Conservation (phyloP, 768 basidiomycete species). For the Psilocybe tampanensis region DNA sequence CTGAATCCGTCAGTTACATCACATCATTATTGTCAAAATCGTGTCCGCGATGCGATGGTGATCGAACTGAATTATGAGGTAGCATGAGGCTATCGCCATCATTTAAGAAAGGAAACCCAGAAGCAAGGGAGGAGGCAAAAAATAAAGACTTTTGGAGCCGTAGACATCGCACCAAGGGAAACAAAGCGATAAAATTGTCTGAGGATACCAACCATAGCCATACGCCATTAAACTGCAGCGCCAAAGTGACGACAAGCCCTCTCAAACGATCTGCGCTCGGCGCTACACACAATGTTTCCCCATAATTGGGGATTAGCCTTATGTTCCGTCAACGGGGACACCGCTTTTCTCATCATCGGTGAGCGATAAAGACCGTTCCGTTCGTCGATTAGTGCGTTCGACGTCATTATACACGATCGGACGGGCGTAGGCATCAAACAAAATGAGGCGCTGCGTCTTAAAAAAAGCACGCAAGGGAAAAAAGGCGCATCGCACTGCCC, state of each 20-base stretch:
- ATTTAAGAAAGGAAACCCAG: not conserved
- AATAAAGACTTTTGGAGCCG: not conserved
- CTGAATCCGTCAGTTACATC: not conserved
- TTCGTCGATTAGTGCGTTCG: not conserved
- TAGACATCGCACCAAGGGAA: not conserved
- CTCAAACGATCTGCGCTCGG: no score
- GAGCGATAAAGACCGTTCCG: constrained; percentile 6
- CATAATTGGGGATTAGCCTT: not conserved
- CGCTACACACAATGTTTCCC: not conserved
- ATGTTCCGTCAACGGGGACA: constrained; percentile 3
- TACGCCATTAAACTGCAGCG: not conserved
- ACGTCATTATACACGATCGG: constrained; percentile 13
- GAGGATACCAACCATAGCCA: not conserved
- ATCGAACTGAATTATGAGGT: not conserved
- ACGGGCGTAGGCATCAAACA: not conserved
- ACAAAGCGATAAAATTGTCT: not conserved
- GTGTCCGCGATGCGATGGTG: not conserved
- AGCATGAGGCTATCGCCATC: not conserved
- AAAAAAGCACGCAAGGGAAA: no score
- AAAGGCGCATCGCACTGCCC: constrained; percentile 13
- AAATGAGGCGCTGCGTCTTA: constrained; percentile 11
- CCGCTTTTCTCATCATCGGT: constrained; percentile 4
- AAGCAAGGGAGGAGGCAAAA: not conserved
- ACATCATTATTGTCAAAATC: not conserved
- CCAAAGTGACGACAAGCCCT: not conserved